These are phyloP conservation scores for Pythium chondricola DNA, from an alignment of 352 stramenopile species.

Conservation along the genomic window DNA sequence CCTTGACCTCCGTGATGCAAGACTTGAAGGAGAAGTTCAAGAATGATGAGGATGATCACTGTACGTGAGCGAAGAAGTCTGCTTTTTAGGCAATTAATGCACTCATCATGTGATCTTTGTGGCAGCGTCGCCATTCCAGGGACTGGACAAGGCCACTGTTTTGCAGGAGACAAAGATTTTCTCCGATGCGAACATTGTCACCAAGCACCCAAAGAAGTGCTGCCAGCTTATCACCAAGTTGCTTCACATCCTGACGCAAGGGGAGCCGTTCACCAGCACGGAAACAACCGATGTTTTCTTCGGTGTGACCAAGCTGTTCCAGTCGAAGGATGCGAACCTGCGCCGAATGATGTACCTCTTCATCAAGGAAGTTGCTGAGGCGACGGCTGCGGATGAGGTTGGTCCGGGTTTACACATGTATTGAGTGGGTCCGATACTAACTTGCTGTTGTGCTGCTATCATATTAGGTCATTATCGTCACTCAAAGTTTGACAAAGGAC, in stretches of 20 bases:
- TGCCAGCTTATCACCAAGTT: slow-evolving; percentile 99
- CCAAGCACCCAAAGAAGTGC: slow-evolving; percentile 96
- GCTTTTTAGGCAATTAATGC: not conserved
- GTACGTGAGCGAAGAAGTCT: slow-evolving; percentile 27
- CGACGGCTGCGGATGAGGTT: slow-evolving; percentile 85
- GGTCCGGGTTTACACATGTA: too few relatives aligned
- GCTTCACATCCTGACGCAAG: slow-evolving; percentile 97
- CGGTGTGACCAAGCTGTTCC: slow-evolving; percentile 99
- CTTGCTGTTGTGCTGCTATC: too few relatives aligned
- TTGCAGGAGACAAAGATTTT: slow-evolving; percentile 99
- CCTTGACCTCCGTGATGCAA: slow-evolving; percentile 89
- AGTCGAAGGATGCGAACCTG: slow-evolving; percentile 96
- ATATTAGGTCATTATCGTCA: slow-evolving; percentile 99
- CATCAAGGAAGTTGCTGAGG: slow-evolving; percentile 97
- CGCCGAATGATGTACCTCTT: slow-evolving; percentile 99
- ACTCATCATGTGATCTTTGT: too few relatives aligned
- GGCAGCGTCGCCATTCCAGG: slow-evolving; percentile 90
- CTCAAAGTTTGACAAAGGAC: slow-evolving; percentile 98
- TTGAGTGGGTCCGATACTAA: slow-evolving; percentile 13
- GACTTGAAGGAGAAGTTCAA: slow-evolving; percentile 99
- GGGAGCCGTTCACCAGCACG: slow-evolving; percentile 93
- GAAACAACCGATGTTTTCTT: slow-evolving; percentile 99
- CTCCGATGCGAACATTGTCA: slow-evolving; percentile 96
- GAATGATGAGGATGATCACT: slow-evolving; percentile 94
- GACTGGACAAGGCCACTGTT: slow-evolving; percentile 93